phyloP scores from a whole-genome alignment of 345 rosid genomes.

The Eucalyptus guilfoylei region DNA sequence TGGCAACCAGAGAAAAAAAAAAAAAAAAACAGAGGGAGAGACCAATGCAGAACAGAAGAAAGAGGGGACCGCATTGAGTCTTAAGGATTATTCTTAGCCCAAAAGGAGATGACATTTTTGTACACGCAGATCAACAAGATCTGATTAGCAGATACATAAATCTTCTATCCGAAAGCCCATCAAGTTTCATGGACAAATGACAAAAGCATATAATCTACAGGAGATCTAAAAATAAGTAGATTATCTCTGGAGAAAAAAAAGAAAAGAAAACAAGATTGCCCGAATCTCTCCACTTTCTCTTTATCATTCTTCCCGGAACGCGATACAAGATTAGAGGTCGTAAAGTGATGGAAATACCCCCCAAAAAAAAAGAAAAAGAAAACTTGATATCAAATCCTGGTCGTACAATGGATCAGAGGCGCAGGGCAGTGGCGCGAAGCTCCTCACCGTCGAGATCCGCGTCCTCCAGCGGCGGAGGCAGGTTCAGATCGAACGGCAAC shows the following conservation, averaged over 20 bases:
- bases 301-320: conserved; percentile 3
- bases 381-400: background rate
- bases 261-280: background rate
- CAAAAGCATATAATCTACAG: background rate
- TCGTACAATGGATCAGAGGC: conserved; percentile 5
- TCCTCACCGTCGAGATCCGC: background rate
- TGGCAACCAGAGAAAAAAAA: background rate
- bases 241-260: background rate
- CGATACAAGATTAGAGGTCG: background rate
- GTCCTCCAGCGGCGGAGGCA: conserved; percentile 12
- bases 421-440: conserved; percentile 16
- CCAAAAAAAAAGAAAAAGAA: background rate
- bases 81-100: background rate
- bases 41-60: background rate
- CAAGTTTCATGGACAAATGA: background rate
- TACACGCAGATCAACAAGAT: background rate
- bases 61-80: background rate
- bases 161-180: background rate
- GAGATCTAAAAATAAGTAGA: background rate
- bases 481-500: conserved; percentile 33
- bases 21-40: background rate
- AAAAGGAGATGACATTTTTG: background rate
- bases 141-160: background rate
- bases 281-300: background rate
- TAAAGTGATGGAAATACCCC: background rate